Evolutionary conservation across 192 early-diverging fungal genomes (phyloP).

Genomic region (Anaeromyces robustus): DNA sequence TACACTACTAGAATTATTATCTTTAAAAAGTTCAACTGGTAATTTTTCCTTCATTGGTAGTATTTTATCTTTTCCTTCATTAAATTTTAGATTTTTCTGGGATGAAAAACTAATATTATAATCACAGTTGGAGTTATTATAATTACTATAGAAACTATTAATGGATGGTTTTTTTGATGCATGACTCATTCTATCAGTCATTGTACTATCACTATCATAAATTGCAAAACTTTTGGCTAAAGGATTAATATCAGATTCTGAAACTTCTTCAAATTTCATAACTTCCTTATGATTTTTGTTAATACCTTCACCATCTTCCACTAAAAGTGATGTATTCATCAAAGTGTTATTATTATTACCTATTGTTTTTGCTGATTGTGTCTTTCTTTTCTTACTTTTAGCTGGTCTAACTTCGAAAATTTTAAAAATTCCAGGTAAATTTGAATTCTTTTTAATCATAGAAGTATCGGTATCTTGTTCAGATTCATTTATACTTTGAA

Average conservation of each 20-base stretch:
- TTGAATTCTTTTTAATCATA: not conserved
- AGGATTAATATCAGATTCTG: not conserved
- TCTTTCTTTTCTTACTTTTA: not conserved
- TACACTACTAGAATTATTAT: not conserved
- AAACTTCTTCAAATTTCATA: not conserved
- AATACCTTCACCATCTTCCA: too few species aligned
- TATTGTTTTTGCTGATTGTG: not conserved
- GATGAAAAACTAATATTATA: not conserved
- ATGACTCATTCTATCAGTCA: not conserved
- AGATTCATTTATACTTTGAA: not conserved
- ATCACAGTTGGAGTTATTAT: not conserved
- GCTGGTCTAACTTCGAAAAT: not conserved
- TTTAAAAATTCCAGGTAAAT: not conserved
- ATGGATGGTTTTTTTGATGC: not conserved
- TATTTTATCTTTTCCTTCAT: not conserved
- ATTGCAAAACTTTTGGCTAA: not conserved
- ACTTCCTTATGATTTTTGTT: not conserved
- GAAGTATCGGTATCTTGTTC: not conserved
- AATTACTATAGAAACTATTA: not conserved
- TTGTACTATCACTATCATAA: not conserved
- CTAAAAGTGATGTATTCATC: too few species aligned
- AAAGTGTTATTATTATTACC: not conserved
- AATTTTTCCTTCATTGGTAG: not conserved
- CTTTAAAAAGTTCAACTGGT: not conserved
- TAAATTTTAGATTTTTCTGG: not conserved